A percentile compares a stretch with the other conserved stretches of the same genome.
Evolutionary conservation across 257 asterid species (phyloP).

Genomic region (Marsdenia floribunda): DNA sequence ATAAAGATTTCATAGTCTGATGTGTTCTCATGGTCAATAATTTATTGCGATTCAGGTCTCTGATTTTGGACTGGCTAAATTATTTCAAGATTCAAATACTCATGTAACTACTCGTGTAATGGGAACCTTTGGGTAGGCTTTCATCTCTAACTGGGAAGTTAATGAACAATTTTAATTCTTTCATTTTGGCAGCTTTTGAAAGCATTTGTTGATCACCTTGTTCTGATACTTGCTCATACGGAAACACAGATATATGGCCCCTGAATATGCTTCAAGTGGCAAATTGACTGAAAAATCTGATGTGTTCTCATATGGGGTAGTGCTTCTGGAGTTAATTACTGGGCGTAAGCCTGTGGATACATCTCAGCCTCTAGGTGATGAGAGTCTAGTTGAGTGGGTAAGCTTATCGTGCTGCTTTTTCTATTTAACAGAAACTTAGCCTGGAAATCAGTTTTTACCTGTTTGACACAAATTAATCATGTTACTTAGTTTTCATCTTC

Average conservation of each 20-base stretch:
- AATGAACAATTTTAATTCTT: not conserved
- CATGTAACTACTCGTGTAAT: conserved; percentile 81
- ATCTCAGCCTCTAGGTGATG: conserved; percentile 88
- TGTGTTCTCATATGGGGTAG: conserved; percentile 81
- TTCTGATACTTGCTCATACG: not conserved
- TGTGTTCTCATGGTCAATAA: not conserved
- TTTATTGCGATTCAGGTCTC: conserved; percentile 55
- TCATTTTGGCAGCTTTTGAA: not conserved
- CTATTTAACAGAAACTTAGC: not conserved
- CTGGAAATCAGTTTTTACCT: not conserved
- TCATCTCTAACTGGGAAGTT: not conserved
- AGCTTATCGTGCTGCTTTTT: conserved; percentile 16
- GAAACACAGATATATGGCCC: conserved; percentile 82
- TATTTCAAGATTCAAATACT: conserved; percentile 69
- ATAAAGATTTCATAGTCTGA: not conserved
- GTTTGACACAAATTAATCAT: not conserved
- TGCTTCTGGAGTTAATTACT: conserved; percentile 71
- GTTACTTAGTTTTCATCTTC: not conserved
- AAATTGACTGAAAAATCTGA: conserved; percentile 85
- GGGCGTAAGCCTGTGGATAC: conserved; percentile 93
- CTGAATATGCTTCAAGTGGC: conserved; percentile 92
- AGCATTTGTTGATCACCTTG: not conserved
- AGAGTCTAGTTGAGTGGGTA: conserved; percentile 96
- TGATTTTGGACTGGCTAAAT: conserved; percentile 87
- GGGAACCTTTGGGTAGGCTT: conserved; percentile 89